Evolutionary conservation across 768 basidiomycete genomes (phyloP).

Genomic region (Tylopilus felleus): DNA sequence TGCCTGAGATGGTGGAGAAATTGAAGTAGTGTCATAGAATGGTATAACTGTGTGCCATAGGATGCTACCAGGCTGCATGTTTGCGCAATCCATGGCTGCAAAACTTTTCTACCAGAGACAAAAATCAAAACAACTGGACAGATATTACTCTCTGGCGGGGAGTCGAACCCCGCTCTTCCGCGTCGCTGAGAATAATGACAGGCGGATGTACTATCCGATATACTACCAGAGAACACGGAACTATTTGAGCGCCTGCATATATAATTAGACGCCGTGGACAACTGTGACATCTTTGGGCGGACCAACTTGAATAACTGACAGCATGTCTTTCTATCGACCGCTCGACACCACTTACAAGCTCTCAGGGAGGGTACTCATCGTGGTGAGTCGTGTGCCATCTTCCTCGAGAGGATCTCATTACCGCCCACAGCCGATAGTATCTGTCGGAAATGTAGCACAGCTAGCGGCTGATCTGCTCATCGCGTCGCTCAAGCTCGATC

Average conservation of each 20-base stretch:
- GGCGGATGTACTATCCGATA: slow-evolving; percentile 52
- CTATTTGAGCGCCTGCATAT: no score
- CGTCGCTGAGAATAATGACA: no score
- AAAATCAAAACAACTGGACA: not conserved
- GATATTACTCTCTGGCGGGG: slow-evolving; percentile 39
- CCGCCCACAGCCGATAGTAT: slow-evolving; percentile 60
- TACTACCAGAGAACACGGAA: slow-evolving; percentile 33
- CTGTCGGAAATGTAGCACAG: slow-evolving; percentile 79
- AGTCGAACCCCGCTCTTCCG: slow-evolving; percentile 44
- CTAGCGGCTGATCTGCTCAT: slow-evolving; percentile 74
- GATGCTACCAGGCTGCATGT: not conserved
- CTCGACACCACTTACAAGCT: slow-evolving; percentile 21
- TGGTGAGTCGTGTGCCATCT: slow-evolving; percentile 19
- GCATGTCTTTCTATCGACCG: slow-evolving; percentile 33
- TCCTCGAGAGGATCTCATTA: not conserved
- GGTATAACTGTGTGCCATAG: slow-evolving; percentile 18
- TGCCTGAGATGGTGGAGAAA: slow-evolving; percentile 89
- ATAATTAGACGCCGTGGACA: no score
- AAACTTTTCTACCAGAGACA: not conserved
- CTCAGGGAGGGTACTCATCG: slow-evolving; percentile 29
- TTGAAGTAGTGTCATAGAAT: slow-evolving; percentile 47
- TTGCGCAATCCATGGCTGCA: not conserved
- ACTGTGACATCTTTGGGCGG: no score
- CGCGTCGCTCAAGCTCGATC: slow-evolving; percentile 55
- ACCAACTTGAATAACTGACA: no score